Percentiles rank a stretch among this genome's conserved stretches.
Evolutionary conservation across 2,329 filamentous ascomycete species (phyloP).

Genomic region (Aspergillus sp.): DNA sequence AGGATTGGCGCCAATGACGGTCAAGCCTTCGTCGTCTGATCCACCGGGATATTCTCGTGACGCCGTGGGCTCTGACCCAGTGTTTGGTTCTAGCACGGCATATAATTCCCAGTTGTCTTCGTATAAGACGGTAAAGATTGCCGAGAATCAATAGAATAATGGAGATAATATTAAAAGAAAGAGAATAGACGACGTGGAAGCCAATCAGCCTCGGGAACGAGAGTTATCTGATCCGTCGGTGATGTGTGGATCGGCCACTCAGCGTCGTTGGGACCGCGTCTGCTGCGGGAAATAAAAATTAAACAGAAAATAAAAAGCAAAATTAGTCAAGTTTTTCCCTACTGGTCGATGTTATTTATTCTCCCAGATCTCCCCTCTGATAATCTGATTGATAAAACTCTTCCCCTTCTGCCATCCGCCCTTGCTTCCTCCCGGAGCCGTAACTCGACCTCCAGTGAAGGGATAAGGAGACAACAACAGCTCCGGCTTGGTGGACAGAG

Average conservation of each 20-base stretch:
- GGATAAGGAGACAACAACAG: background rate
- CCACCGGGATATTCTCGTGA: background rate
- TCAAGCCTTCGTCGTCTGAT: background rate
- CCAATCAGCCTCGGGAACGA: background rate
- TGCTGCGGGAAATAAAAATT: constrained; percentile 1
- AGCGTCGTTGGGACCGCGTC: constrained; percentile 2
- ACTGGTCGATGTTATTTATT: background rate
- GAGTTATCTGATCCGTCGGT: constrained; percentile 10
- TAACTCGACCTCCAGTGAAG: background rate
- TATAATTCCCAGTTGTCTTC: too few relatives aligned
- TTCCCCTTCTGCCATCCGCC: background rate
- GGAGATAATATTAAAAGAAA: too few relatives aligned
- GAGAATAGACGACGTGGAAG: too few relatives aligned
- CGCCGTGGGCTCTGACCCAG: too few relatives aligned
- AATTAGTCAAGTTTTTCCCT: too few relatives aligned
- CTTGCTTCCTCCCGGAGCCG: background rate
- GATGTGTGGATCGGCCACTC: background rate
- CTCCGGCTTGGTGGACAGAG: background rate
- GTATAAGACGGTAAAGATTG: too few relatives aligned
- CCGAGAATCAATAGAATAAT: too few relatives aligned
- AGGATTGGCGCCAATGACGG: background rate
- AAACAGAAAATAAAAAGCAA: too few relatives aligned
- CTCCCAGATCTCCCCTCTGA: background rate
- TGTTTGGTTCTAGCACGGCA: too few relatives aligned
- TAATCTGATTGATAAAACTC: background rate